These are phyloP conservation scores for Pestalotiopsis sp. DNA, from an alignment of 2,329 filamentous ascomycete species.

Conservation along the genomic window DNA sequence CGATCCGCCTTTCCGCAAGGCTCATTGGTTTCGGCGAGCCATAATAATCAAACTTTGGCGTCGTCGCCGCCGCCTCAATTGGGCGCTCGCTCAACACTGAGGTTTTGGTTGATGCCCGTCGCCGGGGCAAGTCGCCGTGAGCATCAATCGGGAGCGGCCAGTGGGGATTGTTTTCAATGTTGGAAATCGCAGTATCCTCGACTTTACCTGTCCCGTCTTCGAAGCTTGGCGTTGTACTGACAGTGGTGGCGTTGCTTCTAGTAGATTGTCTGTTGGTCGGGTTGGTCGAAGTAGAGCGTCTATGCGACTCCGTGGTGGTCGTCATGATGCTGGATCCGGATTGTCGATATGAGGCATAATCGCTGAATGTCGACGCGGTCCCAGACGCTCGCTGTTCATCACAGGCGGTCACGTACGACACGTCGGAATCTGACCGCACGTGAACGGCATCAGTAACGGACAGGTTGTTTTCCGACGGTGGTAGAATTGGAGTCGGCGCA, in stretches of 20 bases:
- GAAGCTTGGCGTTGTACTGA: constrained; percentile 11
- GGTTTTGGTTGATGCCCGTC: constrained; percentile 15
- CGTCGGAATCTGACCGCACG: constrained; percentile 10
- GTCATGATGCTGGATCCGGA: constrained; percentile 13
- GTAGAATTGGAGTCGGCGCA: not conserved
- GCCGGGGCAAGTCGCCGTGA: not conserved
- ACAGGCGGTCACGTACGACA: constrained; percentile 11
- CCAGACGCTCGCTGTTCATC: not conserved
- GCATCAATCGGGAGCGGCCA: not conserved
- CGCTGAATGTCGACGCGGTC: constrained; percentile 16
- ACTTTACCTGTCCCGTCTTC: not conserved
- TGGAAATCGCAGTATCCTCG: not conserved
- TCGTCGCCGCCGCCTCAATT: not conserved
- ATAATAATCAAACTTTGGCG: not conserved
- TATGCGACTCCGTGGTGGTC: not conserved
- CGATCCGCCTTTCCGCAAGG: constrained; percentile 24
- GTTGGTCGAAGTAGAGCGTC: constrained; percentile 14
- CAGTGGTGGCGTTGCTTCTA: constrained; percentile 19
- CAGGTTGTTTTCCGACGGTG: not conserved
- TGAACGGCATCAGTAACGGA: no score
- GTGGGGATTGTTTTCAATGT: not conserved
- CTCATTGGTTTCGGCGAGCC: constrained; percentile 12
- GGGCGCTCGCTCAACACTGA: not conserved
- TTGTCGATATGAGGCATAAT: constrained; percentile 19
- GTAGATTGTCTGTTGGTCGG: constrained; percentile 19